Conservation (phyloP, 1,284 basidiomycete species). For the Heimioporus punctisporus region DNA sequence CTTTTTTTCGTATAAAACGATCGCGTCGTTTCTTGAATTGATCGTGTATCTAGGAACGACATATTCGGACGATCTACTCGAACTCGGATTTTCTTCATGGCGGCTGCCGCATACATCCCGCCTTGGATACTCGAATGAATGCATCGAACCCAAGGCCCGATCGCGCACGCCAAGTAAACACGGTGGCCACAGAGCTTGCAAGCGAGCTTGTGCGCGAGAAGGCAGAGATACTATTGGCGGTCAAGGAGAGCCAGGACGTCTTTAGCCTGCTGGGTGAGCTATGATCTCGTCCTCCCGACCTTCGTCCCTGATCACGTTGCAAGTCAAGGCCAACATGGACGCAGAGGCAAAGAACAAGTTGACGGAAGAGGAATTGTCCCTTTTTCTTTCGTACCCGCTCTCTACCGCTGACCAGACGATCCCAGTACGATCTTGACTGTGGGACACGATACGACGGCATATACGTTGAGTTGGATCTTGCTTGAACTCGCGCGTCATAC, state of each 20-base stretch:
- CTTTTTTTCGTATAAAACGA: no score
- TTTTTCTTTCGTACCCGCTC: background rate
- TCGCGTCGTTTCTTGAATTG: no score
- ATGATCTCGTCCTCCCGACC: no score
- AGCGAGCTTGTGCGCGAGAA: slow-evolving; percentile 45
- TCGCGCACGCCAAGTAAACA: slow-evolving; percentile 34
- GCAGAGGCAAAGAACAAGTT: background rate
- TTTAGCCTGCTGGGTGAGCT: slow-evolving; percentile 47
- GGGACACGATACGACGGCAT: background rate
- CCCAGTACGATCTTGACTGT: background rate
- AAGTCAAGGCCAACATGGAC: background rate
- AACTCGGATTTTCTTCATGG: slow-evolving; percentile 17
- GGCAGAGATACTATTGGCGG: slow-evolving; percentile 31
- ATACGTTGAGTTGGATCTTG: background rate
- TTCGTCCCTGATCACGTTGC: no score
- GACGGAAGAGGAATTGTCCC: background rate
- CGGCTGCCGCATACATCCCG: slow-evolving; percentile 23
- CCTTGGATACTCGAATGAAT: slow-evolving; percentile 36
- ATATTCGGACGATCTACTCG: slow-evolving; percentile 22
- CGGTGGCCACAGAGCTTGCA: slow-evolving; percentile 30
- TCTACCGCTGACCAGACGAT: background rate
- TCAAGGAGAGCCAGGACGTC: slow-evolving; percentile 36
- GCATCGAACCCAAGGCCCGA: slow-evolving; percentile 38
- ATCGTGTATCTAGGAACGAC: slow-evolving; percentile 13
- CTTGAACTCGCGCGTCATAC: background rate